Evolutionary conservation across 192 early-diverging fungal species (phyloP).

Genomic region (Lobulomyces angularis): DNA sequence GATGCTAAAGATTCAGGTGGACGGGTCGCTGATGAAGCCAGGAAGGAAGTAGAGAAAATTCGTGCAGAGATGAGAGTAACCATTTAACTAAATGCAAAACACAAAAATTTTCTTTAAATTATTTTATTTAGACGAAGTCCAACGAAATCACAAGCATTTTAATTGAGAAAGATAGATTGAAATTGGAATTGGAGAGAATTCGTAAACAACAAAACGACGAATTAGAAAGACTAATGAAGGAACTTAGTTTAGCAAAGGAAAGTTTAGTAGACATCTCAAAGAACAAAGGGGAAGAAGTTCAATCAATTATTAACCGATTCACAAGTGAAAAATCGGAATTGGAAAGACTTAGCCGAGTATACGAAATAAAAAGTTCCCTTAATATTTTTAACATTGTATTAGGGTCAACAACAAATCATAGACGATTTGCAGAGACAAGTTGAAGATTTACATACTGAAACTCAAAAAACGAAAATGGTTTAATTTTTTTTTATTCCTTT

Average conservation of each 20-base stretch:
- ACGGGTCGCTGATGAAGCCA: conserved; percentile 72
- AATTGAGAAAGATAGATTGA: conserved; percentile 75
- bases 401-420: conserved; percentile 15
- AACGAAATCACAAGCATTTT: conserved; percentile 67
- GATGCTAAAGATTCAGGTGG: conserved; percentile 52
- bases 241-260: conserved; percentile 65
- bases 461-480: conserved; percentile 12
- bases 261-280: conserved; percentile 64
- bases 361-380: background rate
- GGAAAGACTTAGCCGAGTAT: conserved; percentile 30
- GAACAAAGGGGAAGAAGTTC: conserved; percentile 72
- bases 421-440: conserved; percentile 11
- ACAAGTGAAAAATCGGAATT: conserved; percentile 74
- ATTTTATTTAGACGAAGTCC: conserved; percentile 18
- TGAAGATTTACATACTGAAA: conserved; percentile 11
- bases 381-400: background rate
- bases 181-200: conserved; percentile 66
- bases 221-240: conserved; percentile 60
- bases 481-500: conserved; percentile 5
- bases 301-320: conserved; percentile 65
- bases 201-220: conserved; percentile 74
- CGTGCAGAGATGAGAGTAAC: conserved; percentile 10
- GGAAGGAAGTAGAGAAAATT: conserved; percentile 68
- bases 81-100: conserved; percentile 17
- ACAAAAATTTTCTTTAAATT: conserved; percentile 4